phyloP scores from a whole-genome alignment of 2,329 filamentous ascomycete genomes.

The Monilinia fructicola region DNA sequence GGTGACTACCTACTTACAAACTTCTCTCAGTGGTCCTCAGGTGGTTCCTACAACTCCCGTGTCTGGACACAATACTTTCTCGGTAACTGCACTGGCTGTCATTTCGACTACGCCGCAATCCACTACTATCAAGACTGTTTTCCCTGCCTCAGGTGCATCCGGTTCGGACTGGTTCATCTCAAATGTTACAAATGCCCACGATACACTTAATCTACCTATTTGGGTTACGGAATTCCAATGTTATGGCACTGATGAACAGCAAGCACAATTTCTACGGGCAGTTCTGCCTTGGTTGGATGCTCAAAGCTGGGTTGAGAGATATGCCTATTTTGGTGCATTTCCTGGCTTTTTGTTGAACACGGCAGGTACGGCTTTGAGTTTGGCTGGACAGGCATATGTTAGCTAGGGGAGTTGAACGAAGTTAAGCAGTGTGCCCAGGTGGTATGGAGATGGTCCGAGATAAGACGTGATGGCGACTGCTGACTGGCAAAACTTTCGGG shows the following conservation, averaged over 20 bases:
- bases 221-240: slow-evolving; percentile 48
- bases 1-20: slow-evolving; percentile 33
- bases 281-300: slow-evolving; percentile 48
- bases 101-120: slow-evolving; percentile 47
- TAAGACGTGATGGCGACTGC: too few relatives aligned
- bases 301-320: slow-evolving; percentile 43
- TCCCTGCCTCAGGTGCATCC: slow-evolving; percentile 34
- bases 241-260: slow-evolving; percentile 38
- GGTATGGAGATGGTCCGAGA: background rate
- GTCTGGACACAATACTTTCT: slow-evolving; percentile 47
- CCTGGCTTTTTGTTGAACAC: slow-evolving; percentile 38
- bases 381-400: slow-evolving; percentile 28
- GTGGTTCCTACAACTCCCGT: slow-evolving; percentile 42
- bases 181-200: slow-evolving; percentile 44
- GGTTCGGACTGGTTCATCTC: slow-evolving; percentile 44
- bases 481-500: background rate
- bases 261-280: slow-evolving; percentile 43
- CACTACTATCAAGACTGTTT: slow-evolving; percentile 47
- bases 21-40: slow-evolving; percentile 31
- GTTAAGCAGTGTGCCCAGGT: background rate
- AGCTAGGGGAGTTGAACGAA: background rate
- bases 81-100: slow-evolving; percentile 43
- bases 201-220: slow-evolving; percentile 41
- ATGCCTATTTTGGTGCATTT: slow-evolving; percentile 42
- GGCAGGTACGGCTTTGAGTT: slow-evolving; percentile 27